Conservation (phyloP, 495 filamentous ascomycete genomes). For the Penicillium atrosanguineum region DNA sequence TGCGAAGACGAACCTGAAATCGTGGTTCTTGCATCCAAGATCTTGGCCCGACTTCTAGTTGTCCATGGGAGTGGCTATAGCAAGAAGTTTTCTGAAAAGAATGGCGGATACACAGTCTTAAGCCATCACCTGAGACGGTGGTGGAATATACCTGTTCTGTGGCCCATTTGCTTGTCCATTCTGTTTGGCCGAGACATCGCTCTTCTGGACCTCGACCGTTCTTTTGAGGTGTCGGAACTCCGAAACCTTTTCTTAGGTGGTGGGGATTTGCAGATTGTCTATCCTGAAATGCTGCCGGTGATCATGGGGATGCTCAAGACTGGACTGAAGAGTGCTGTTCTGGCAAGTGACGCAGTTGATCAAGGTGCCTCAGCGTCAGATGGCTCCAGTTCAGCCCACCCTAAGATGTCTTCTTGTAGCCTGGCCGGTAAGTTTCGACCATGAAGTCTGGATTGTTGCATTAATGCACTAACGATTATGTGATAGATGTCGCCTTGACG, state of each 20-base stretch:
- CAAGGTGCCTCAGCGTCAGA: not conserved
- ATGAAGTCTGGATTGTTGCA: not conserved
- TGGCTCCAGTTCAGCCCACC: slow-evolving; percentile 6
- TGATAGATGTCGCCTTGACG: slow-evolving; percentile 10
- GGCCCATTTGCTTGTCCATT: slow-evolving; percentile 87
- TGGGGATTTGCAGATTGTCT: slow-evolving; percentile 59
- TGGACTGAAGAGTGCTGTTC: slow-evolving; percentile 58
- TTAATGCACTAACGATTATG: not conserved
- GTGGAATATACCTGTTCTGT: slow-evolving; percentile 83
- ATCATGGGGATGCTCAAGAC: slow-evolving; percentile 87
- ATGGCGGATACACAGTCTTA: slow-evolving; percentile 82
- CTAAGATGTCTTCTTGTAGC: slow-evolving; percentile 18
- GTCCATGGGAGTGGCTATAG: slow-evolving; percentile 75
- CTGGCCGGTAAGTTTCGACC: slow-evolving; percentile 16
- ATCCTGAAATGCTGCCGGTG: slow-evolving; percentile 76
- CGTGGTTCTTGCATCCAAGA: slow-evolving; percentile 76
- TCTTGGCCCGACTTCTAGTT: slow-evolving; percentile 81
- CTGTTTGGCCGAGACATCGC: slow-evolving; percentile 81
- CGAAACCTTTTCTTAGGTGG: slow-evolving; percentile 61
- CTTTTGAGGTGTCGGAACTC: slow-evolving; percentile 71
- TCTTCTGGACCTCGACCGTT: slow-evolving; percentile 66
- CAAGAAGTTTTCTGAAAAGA: slow-evolving; percentile 79
- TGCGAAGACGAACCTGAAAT: slow-evolving; percentile 83
- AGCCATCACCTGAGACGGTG: slow-evolving; percentile 75
- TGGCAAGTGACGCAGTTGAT: slow-evolving; percentile 3